Base-by-base conservation (phyloP, 176 grass and related monocot species). In the sorghum (Sorghum bicolor) region DNA sequence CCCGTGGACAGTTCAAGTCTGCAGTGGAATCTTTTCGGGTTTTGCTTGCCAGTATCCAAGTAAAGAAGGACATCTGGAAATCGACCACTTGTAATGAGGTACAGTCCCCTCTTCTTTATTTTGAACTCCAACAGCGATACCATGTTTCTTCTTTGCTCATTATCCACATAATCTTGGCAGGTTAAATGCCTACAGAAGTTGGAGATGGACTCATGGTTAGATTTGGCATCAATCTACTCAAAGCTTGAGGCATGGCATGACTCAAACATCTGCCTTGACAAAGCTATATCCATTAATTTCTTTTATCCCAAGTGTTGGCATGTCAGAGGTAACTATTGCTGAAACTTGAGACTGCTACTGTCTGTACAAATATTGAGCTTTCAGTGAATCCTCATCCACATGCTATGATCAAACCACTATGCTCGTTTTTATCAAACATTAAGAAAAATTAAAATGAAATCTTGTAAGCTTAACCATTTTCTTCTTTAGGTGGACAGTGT, bases 181-280 rank as follows among this genome's bases (percentile, higher is more conserved):
- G 75, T 92, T 70, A 88, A 92, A 82, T 78, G 84, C 79, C 67
- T 91, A 22, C 91, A 84, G 77, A 84, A 90, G 58, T 85, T 96
- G 80, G 93, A 94, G 88, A 91, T 91, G 85, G 93, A 96, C 81
- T 67, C 83, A 82, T 99, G 96, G 96, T 66, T 96, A 73, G 93
- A 96, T 82, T 90, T 99, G 70, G 89, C 96, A 9, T 92, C 84
- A 66, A 92, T 99, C 74, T 99, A 99, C 78, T 88, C 86, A 72
- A 94, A 94, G 70, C 83, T 92, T 78, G 89, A 89, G 84, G 83
- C 93, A 73, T 96, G 89, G 91, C 83, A 63, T 80, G 91, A 99
- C 62, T 93, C 93, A 67, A 86, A 87, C 47, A 85, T 90, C 26
- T 99, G 96, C 61, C 84, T 99, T 76, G 83, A 87, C 45, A 94